These are phyloP conservation scores for Chalciporus piperatus DNA, from an alignment of 768 basidiomycete genomes.

Conservation along the genomic window DNA sequence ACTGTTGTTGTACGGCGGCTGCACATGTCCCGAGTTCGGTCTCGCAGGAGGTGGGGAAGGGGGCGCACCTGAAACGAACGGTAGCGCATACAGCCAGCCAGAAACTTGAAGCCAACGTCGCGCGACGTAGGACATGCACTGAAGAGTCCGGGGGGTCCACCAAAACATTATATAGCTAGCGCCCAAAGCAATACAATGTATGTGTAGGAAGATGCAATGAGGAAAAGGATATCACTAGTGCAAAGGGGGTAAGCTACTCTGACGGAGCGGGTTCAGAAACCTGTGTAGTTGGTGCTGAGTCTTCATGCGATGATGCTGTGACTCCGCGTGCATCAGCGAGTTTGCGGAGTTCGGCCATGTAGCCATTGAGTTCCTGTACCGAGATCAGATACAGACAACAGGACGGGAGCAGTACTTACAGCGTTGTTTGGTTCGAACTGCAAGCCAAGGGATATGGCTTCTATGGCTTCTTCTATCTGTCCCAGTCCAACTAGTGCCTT, in stretches of 20 bases:
- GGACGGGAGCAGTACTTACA: constrained; percentile 33
- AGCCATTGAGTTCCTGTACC: constrained; percentile 29
- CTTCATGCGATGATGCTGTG: not conserved
- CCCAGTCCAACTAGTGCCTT: constrained; percentile 80
- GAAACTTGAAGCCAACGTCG: not conserved
- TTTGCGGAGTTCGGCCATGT: constrained; percentile 30
- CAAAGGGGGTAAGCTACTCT: constrained; percentile 10
- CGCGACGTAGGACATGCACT: not conserved
- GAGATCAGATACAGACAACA: constrained; percentile 6
- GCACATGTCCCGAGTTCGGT: too few species aligned
- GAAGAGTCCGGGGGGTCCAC: not conserved
- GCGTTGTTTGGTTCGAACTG: constrained; percentile 74
- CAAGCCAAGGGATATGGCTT: constrained; percentile 78
- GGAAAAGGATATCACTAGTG: not conserved
- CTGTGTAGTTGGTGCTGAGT: not conserved
- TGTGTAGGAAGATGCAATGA: not conserved
- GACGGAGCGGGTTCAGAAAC: not conserved
- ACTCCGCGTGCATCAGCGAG: constrained; percentile 16
- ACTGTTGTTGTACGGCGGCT: too few species aligned
- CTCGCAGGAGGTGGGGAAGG: too few species aligned
- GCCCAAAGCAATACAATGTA: constrained; percentile 5
- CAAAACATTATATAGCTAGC: constrained; percentile 1
- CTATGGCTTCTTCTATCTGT: constrained; percentile 69
- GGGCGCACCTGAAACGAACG: too few species aligned
- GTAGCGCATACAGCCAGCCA: too few species aligned